Base-by-base conservation (phyloP, 2,329 filamentous ascomycete genomes). In the Fusarium pseudoanthophilum region DNA sequence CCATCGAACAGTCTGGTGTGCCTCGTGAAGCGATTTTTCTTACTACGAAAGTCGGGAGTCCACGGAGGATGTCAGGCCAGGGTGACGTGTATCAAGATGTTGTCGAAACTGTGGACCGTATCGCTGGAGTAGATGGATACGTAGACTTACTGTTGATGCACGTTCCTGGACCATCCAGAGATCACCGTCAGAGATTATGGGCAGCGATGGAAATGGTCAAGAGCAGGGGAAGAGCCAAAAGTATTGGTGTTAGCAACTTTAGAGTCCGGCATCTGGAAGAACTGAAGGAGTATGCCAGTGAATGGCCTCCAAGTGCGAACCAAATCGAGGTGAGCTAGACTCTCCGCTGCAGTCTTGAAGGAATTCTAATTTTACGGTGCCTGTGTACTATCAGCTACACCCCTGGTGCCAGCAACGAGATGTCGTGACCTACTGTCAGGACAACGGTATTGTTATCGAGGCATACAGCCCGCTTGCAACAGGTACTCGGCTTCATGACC, bases 161-260 rank as follows among this genome's bases (percentile, higher is more conserved):
- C 79, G 89, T 87, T 65, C 86, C 91, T 18, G 87, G 85, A 37
- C 85, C 85, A 7, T 90, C 90, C 1, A 79, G 84, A 6, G 83
- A 85, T 26, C 86, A 85, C 18, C 84, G 91, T 46, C 89, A 89
- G 81, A 84, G 87, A 71, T 84, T 93, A 79, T 94, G 92, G 91
- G 82, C 85, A 67, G 91, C 90, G 3, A 81, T 94, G 75, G 91
- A 93, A 82, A 87, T 83, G 78, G 80, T 92, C 45, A 83, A 89
- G 67, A 82, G 84, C 20, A 87, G 90, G 72, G 91, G 91, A 10
- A 89, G 85, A 72, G 86, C 88, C 46, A 89, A 86, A 80, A 87
- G 86, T 42, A 93, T 94, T 75, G 92, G 92, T 1, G 92, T 94
- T 59, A 92, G 91, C 79, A 94, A 94, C 78, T 94, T 89, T 75